These are phyloP conservation scores for Nitzschia palea DNA, from an alignment of 108 stramenopile genomes.

Conservation along the genomic window DNA sequence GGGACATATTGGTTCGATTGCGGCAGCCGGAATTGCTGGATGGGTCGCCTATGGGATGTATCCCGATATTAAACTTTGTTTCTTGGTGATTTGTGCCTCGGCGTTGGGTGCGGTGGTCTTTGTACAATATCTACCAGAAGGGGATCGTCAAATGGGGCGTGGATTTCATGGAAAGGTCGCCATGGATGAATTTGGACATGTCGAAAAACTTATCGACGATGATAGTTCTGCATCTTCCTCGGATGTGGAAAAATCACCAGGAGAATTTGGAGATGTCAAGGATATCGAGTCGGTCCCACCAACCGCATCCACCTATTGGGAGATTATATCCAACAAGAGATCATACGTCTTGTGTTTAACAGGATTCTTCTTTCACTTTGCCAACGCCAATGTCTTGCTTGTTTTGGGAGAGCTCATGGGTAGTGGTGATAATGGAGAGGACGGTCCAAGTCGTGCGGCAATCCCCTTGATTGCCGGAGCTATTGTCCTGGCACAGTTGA, in stretches of 20 bases:
- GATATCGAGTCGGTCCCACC: constrained; percentile 8
- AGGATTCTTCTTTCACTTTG: constrained; percentile 89
- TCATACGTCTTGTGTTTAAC: constrained; percentile 73
- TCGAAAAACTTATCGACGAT: constrained; percentile 23
- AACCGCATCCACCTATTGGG: constrained; percentile 60
- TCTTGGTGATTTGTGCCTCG: constrained; percentile 76
- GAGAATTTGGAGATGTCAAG: background rate
- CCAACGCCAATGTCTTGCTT: constrained; percentile 86
- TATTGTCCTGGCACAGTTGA: constrained; percentile 79
- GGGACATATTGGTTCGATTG: constrained; percentile 78
- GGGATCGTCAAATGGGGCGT: constrained; percentile 74
- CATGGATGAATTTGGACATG: constrained; percentile 49
- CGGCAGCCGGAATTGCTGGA: constrained; percentile 74
- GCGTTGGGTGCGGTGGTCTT: constrained; percentile 69
- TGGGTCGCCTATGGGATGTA: constrained; percentile 62
- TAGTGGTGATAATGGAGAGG: constrained; percentile 75
- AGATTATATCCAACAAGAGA: constrained; percentile 68
- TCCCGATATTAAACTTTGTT: constrained; percentile 81
- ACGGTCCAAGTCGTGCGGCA: constrained; percentile 60
- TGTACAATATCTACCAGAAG: constrained; percentile 71
- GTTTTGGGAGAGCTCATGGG: constrained; percentile 89
- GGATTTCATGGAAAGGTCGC: constrained; percentile 60
- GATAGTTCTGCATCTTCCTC: background rate
- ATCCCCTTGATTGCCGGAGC: constrained; percentile 88
- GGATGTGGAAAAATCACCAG: background rate